phyloP scores from a whole-genome alignment of 768 basidiomycete species.

The Gloeopeniophorella convolvens region DNA sequence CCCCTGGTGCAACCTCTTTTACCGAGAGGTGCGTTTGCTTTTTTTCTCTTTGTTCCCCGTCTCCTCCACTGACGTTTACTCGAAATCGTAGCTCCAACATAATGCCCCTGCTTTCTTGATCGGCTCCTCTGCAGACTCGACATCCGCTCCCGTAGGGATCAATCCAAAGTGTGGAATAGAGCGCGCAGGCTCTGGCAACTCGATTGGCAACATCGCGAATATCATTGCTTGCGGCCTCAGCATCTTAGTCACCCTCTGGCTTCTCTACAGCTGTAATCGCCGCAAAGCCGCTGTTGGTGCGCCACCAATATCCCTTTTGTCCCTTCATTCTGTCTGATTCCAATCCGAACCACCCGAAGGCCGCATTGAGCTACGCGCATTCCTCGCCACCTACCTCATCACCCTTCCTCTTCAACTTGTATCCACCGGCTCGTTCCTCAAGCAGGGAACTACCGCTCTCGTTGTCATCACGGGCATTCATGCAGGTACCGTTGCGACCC shows the following conservation, averaged over 20 bases:
- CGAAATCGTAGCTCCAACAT: slow-evolving; percentile 27
- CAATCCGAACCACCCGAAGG: slow-evolving; percentile 36
- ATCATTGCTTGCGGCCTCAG: slow-evolving; percentile 75
- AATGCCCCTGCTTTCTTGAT: slow-evolving; percentile 29
- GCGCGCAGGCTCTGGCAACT: slow-evolving; percentile 47
- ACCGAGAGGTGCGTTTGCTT: slow-evolving; percentile 58
- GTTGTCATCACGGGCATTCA: slow-evolving; percentile 74
- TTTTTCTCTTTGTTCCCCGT: slow-evolving; percentile 14
- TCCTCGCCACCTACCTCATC: slow-evolving; percentile 60
- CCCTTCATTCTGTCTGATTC: neutral
- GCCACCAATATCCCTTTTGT: neutral
- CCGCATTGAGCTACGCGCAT: slow-evolving; percentile 62
- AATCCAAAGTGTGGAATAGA: slow-evolving; percentile 77
- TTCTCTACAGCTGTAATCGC: slow-evolving; percentile 53
- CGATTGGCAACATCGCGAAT: slow-evolving; percentile 81
- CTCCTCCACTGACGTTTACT: slow-evolving; percentile 1
- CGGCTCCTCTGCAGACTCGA: slow-evolving; percentile 38
- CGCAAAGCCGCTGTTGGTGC: slow-evolving; percentile 85
- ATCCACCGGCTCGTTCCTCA: slow-evolving; percentile 70
- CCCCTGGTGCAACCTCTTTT: slow-evolving; percentile 93
- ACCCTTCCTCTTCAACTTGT: slow-evolving; percentile 76
- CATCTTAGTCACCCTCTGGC: slow-evolving; percentile 47
- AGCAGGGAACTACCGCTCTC: slow-evolving; percentile 69
- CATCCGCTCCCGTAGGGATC: slow-evolving; percentile 71
- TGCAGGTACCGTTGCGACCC: slow-evolving; percentile 63